Percentiles rank a stretch among this genome's conserved stretches.
These are phyloP conservation scores for Penicillium sp. DNA, from an alignment of 2,329 filamentous ascomycete genomes.

Conservation along the genomic window DNA sequence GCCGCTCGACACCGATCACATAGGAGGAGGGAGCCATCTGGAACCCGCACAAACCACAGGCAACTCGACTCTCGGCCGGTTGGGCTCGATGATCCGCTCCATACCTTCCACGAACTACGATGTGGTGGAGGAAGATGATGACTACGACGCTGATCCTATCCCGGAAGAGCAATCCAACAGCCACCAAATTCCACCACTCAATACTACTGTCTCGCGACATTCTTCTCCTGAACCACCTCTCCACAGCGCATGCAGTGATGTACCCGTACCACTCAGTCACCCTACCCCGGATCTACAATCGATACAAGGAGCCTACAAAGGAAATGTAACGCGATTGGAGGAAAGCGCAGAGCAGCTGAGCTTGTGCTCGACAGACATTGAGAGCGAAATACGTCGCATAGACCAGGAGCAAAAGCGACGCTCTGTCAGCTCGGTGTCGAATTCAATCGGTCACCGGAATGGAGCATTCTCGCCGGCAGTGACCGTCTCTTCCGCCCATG, in stretches of 20 bases:
- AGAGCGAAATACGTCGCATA: conserved; percentile 45
- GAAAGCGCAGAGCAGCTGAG: conserved; percentile 49
- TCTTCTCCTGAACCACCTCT: conserved; percentile 34
- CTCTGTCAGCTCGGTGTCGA: conserved; percentile 43
- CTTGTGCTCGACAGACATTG: conserved; percentile 45
- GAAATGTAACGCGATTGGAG: conserved; percentile 50
- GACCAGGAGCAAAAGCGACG: conserved; percentile 45
- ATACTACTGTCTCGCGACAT: conserved; percentile 25
- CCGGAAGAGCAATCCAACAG: conserved; percentile 22
- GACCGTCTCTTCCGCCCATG: conserved; percentile 40
- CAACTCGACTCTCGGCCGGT: conserved; percentile 21
- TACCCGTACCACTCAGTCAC: conserved; percentile 45
- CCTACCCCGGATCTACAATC: conserved; percentile 50
- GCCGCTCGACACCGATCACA: conserved; percentile 31
- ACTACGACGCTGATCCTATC: conserved; percentile 41
- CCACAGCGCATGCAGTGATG: conserved; percentile 41
- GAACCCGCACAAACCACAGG: conserved; percentile 29
- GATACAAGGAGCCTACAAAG: conserved; percentile 49
- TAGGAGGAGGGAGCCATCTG: conserved; percentile 29
- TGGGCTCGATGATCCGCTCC: conserved; percentile 39
- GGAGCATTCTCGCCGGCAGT: conserved; percentile 41
- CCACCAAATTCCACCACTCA: conserved; percentile 29
- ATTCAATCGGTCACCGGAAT: conserved; percentile 41
- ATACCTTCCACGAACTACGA: conserved; percentile 43
- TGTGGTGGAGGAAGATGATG: conserved; percentile 47